Base-by-base conservation (phyloP, 2,329 filamentous ascomycete genomes). In the Sclerotinia sclerotiorum region DNA sequence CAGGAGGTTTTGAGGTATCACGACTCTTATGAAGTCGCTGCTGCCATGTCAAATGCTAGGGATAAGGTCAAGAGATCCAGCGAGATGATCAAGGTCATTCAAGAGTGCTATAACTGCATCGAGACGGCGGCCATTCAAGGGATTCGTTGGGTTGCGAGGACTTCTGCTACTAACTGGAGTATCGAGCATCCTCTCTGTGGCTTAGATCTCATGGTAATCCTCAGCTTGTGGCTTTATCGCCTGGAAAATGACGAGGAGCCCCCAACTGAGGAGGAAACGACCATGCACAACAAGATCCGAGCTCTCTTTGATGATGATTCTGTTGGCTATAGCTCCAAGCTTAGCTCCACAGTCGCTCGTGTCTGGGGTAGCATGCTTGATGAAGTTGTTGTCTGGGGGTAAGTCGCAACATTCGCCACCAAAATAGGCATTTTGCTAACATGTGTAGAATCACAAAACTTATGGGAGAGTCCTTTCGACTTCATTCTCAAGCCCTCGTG, bases 351-450 rank as follows among this genome's bases (percentile, higher is more conserved):
- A 65, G 94, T 99, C 55, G 94, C 94, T 71, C 89, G 92, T 76
- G 88, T 98, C 57, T 99, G 95, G 95, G 95, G 94, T 75, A 94
- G 93, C 72, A 97, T 98, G 90, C 89, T 98, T 73, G 95, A 98
- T 78, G 95, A 97, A 81, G 95, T 98, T 72, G 94, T 98, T 74
- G 95, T 99, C 70, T 98, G 95, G 95, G 95, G 95, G 93, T 97
- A 90, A 88, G 93, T 91, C 65, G 32, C 65, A 35, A 54, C 15
- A n/a, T 55, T 61, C 29, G 65, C 46, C 35, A 35, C 11, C 11
- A 27, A 32, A 42, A 24, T 60, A 46, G 17, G 19, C 54, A 61
- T 62, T 65, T 73, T 67, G n/a, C 85, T 87, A 83, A 88, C 80
- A 64, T 60, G 62, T 42, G 51, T 76, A 94, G 92, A 69, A 94